phyloP scores from a whole-genome alignment of 805 yeast genomes.

The Myxozyma geophila region DNA sequence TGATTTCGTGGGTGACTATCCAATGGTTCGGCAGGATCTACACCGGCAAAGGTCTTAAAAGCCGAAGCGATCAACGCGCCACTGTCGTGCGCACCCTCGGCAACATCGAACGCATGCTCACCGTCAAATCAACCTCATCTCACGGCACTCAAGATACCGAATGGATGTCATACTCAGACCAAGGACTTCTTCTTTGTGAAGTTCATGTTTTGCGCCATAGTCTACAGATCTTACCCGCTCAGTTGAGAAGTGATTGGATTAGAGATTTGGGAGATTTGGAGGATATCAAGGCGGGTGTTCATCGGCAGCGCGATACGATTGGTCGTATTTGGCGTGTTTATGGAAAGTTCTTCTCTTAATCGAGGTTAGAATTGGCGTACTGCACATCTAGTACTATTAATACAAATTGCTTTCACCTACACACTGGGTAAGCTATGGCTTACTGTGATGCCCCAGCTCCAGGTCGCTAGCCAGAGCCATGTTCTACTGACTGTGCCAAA shows the following conservation, averaged over 20 bases:
- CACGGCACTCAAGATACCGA: constrained; percentile 4
- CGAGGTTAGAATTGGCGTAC: not conserved
- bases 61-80: constrained; percentile 41
- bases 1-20: constrained; percentile 45
- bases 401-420: too few relatives aligned
- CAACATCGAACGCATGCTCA: constrained; percentile 61
- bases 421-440: too few relatives aligned
- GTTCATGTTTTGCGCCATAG: constrained; percentile 58
- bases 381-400: too few relatives aligned
- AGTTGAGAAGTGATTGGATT: constrained; percentile 58
- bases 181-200: constrained; percentile 72
- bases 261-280: constrained; percentile 67
- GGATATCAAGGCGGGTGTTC: constrained; percentile 47
- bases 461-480: too few relatives aligned
- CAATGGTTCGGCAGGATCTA: constrained; percentile 34
- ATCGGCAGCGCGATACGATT: constrained; percentile 54
- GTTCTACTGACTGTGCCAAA: too few relatives aligned
- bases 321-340: constrained; percentile 40
- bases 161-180: constrained; percentile 47
- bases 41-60: constrained; percentile 43
- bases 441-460: too few relatives aligned
- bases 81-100: constrained; percentile 54
- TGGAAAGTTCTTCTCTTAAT: constrained; percentile 20
- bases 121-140: constrained; percentile 30
- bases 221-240: constrained; percentile 56